Evolutionary conservation across 257 asterid genomes (phyloP), one percentile per base, ranked within the genome.

Genomic region (Cordia subcordata): DNA sequence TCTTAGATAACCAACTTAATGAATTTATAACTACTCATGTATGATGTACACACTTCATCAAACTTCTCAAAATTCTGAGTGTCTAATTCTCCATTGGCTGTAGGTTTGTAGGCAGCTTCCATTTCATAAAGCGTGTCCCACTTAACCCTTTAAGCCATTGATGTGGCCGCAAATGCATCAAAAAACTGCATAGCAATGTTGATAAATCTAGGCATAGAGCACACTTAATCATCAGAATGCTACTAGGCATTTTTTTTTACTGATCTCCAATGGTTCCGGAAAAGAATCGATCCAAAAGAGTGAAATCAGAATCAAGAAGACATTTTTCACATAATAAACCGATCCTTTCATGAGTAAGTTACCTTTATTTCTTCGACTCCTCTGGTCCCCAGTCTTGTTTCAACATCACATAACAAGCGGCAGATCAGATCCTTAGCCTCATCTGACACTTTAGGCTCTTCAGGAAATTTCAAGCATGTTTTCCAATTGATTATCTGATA

Each of bases 341-440:
- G 35, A 27, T 27, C 35, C 35, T 27, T 11, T 55, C 16, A 50
- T 17, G 51, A 17, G 19, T 51, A 53, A 46, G 47, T 52, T 72
- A 91, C 98, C 98, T 86, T 91, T 73, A 91, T 85, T 80, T 91
- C 96, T 32, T 91, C 98, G 15, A 85, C 90, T 10, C 98, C 94
- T 71, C 86, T 65, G 18, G 96, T 91, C 66, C 98, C 98, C 78
- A 91, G 70, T 58, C 98, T 88, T 71, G 79, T 77, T 76, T 88
- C 98, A 55, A 88, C 98, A 63, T 88, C 87, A 47, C 98, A 91
- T 63, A 91, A 68, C 79, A 91, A 79, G 72, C 66, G 88, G 69
- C 85, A 82, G 46, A 91, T 91, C 69, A 91, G 80, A 80, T 91
- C 90, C 84, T 79, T 91, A 4, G 96, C 96, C 75, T 84, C 98